Percentiles rank a stretch among this genome's conserved stretches.
Evolutionary conservation across 2,329 filamentous ascomycete genomes (phyloP).

Genomic region (Penicillium sp.): DNA sequence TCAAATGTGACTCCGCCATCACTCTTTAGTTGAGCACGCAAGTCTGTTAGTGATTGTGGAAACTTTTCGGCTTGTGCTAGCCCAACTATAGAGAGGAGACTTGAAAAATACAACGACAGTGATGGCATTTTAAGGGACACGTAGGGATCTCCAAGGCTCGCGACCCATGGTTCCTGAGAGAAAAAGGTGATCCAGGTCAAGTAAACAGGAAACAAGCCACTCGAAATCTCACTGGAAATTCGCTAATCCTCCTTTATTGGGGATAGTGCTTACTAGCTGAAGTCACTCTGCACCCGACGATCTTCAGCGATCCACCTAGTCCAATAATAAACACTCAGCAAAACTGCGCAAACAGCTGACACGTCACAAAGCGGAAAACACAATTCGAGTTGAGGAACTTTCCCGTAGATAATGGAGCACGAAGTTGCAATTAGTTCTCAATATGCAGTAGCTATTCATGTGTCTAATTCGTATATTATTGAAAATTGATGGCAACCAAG

Average conservation of each 20-base stretch:
- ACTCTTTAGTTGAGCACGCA: not conserved
- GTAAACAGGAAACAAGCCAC: not conserved
- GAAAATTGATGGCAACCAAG: no score
- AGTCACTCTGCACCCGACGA: not conserved
- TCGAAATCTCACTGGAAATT: not conserved
- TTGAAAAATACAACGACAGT: not conserved
- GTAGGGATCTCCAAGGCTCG: not conserved
- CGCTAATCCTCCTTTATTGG: not conserved
- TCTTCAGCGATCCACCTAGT: not conserved
- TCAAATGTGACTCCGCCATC: slow-evolving; percentile 29
- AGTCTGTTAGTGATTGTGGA: not conserved
- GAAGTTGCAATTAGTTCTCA: no score
- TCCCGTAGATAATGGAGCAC: no score
- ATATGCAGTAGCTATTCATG: no score
- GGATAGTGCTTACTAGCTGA: not conserved
- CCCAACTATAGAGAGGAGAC: not conserved
- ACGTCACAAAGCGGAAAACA: no score
- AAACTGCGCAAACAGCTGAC: not conserved
- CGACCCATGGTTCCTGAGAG: not conserved
- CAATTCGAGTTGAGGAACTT: no score
- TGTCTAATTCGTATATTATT: no score
- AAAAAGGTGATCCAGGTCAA: not conserved
- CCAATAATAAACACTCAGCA: not conserved
- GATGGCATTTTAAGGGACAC: not conserved
- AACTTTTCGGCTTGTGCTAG: not conserved